Evolutionary conservation across 2,329 filamentous ascomycete species (phyloP), one percentile per base, ranked within the genome.

Genomic region (Curvularia sp.): DNA sequence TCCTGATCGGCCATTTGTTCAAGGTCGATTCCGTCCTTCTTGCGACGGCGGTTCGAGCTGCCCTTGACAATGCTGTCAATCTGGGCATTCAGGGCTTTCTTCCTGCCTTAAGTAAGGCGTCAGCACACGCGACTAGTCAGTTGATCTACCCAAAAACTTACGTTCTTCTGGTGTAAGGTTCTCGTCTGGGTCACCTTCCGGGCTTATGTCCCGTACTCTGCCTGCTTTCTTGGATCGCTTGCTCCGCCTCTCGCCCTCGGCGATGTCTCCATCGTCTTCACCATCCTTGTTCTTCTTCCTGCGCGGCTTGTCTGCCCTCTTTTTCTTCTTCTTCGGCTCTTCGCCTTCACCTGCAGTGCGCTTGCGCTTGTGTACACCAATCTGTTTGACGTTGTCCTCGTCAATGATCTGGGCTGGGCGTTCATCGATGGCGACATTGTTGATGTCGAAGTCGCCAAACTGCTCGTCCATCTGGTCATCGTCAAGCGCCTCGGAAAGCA

Each of bases 1-100:
- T 96, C 89, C 43, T 93, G 90, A 74, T 98, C 95, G 66, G 94
- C 91, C 79, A 91, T 89, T 70, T 92, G 89, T 75, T 97, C 93
- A 46, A 98, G 84, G 65, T 98, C 94, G 76, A 96, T 93, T 68
- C 95, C 93, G 74, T 93, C 91, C 82, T 92, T 92, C 82, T 92
- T 94, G 63, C 86, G 86, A 79, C 80, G 80, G 67, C 89, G 84
- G 63, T 88, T 84, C 69, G 91, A 92, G 54, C 90, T 88, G 67
- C 91, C 91, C 81, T 96, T 96, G 68, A 96, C 82, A 1, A 93
- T 93, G 55, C 91, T 91, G 76, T 97, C 92, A 80, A 98, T 92
- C 55, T 91, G 90, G 66, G 89, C 86, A 71, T 97, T 92, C 52
- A 99, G 87, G 19, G 92, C 93, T 66, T 91, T 85, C 69, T 90